Evolutionary conservation across 495 filamentous ascomycete species (phyloP).

Genomic region (Lichenothelia convexa): DNA sequence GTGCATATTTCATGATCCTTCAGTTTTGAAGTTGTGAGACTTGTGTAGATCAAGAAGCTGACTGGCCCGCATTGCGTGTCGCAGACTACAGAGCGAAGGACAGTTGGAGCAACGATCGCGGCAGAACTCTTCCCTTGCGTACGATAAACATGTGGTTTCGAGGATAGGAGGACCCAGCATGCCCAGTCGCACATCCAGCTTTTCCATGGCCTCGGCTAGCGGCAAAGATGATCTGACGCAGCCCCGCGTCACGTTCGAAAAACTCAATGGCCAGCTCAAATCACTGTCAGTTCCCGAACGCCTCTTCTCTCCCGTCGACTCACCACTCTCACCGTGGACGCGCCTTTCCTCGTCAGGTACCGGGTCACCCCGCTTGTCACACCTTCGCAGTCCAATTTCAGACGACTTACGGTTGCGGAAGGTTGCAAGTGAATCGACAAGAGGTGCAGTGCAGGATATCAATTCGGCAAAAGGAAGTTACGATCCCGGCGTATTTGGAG

Average conservation of each 20-base stretch:
- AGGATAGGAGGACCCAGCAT: slow-evolving; percentile 51
- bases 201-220: slow-evolving; percentile 13
- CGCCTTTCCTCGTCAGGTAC: slow-evolving; percentile 12
- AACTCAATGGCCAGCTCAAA: slow-evolving; percentile 16
- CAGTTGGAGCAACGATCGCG: slow-evolving; percentile 37
- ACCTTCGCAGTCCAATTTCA: slow-evolving; percentile 28
- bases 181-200: slow-evolving; percentile 34
- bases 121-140: slow-evolving; percentile 46
- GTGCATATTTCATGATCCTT: no score
- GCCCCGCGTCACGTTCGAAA: slow-evolving; percentile 8
- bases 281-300: slow-evolving; percentile 19
- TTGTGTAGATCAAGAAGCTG: no score
- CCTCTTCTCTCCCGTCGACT: slow-evolving; percentile 15
- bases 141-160: slow-evolving; percentile 62
- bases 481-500: slow-evolving; percentile 44
- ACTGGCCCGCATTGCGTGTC: no score
- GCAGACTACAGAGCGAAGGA: slow-evolving; percentile 40
- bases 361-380: slow-evolving; percentile 16
- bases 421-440: background rate
- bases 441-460: slow-evolving; percentile 30
- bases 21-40: no score
- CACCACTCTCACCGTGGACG: slow-evolving; percentile 15
- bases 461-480: slow-evolving; percentile 41
- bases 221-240: slow-evolving; percentile 9
- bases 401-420: no score